Base-by-base conservation (phyloP, 179 eudicot species). In the Spinacia oleracea region DNA sequence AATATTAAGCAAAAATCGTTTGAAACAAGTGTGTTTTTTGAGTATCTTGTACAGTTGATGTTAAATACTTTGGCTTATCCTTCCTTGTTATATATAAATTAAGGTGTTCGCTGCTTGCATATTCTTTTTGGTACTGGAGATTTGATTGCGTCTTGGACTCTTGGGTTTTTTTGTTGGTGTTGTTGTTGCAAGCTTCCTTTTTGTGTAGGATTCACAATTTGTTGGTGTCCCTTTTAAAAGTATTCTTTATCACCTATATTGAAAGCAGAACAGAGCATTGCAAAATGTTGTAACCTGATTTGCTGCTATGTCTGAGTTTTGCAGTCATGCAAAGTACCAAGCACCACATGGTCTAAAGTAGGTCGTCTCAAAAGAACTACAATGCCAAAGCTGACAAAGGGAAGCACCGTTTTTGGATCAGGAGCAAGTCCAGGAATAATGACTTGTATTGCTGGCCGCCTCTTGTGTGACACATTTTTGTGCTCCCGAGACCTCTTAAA, bases 401-500 rank as follows among this genome's bases (percentile, higher is more conserved):
- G 93, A 77, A 90, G 86, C 83, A 74, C 85, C 29, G 70, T 88
- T 64, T 95, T 90, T 87, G 99, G 98, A 35, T 90, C 98, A 77
- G 99, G 99, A 82, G 97, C 99, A 74, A 90, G 97, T 86, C 86
- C 89, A 72, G 96, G 98, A 76, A 96, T 96, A 80, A 87, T 93
- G 92, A 88, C 98, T 48, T 96, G 99, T 81, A 85, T 96, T 80
- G 98, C 99, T 76, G 99, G 99, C 42, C 91, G 99, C 59, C 93
- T 96, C 71, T 84, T 93, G 75, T 96, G 99, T 83, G 99, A 96
- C 82, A 96, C 99, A 51, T 93, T 75, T 80, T 86, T 93, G 84
- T 89, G 93, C 82, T 96, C 99, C 6, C 95, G 97, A 80, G 99
- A 96, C 74, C 93, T 96, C 50, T 82, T 96, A 76, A 96, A 89